These are phyloP conservation scores for Cercospora nicotianae DNA, from an alignment of 2,329 filamentous ascomycete genomes.

Conservation along the genomic window DNA sequence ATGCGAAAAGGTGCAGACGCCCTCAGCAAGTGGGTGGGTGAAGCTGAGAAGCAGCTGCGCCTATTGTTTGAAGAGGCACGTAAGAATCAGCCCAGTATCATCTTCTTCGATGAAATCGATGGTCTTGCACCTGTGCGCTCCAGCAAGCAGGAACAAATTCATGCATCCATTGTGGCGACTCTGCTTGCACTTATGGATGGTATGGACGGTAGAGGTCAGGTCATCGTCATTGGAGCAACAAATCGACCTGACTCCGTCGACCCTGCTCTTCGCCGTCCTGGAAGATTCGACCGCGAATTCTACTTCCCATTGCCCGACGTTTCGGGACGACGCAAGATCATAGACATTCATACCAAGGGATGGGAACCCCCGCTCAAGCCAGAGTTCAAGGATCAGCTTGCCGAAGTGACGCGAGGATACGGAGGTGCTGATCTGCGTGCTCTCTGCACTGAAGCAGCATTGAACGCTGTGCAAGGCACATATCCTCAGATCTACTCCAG, in stretches of 20 bases:
- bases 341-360: constrained; percentile 92
- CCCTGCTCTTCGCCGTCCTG: constrained; percentile 88
- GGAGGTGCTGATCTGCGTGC: constrained; percentile 93
- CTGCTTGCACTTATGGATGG: constrained; percentile 94
- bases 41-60: constrained; percentile 91
- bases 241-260: constrained; percentile 97
- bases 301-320: constrained; percentile 91
- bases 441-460: constrained; percentile 89
- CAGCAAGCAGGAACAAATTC: constrained; percentile 98
- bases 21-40: constrained; percentile 97
- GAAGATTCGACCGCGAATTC: constrained; percentile 95
- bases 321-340: constrained; percentile 76
- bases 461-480: constrained; percentile 92
- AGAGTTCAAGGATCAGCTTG: constrained; percentile 78
- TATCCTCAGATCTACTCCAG: constrained; percentile 96
- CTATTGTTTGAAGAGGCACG: constrained; percentile 93
- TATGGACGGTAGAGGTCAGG: constrained; percentile 96
- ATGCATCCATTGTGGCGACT: constrained; percentile 94
- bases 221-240: constrained; percentile 98
- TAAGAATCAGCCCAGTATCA: constrained; percentile 95
- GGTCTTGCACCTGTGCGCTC: constrained; percentile 92
- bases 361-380: constrained; percentile 78
- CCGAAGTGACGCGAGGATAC: constrained; percentile 90
- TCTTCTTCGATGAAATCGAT: constrained; percentile 99
- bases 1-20: constrained; percentile 99